phyloP scores from a whole-genome alignment of 2,329 filamentous ascomycete species.

The Penicillium sp. region DNA sequence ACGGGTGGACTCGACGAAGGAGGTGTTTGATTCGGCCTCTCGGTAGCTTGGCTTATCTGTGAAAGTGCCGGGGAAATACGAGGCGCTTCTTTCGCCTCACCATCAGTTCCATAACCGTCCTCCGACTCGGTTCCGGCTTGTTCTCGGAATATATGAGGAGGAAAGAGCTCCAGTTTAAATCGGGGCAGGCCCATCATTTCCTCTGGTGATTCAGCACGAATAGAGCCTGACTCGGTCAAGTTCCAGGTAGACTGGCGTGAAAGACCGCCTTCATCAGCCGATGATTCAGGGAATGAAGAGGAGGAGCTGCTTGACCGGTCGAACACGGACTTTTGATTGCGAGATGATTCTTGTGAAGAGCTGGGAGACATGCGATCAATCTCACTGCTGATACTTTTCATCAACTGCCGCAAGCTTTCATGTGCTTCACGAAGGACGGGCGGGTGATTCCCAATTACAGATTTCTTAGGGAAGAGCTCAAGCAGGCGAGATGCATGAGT shows the following conservation, averaged over 20 bases:
- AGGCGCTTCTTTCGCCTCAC: slow-evolving; percentile 32
- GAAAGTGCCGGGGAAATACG: slow-evolving; percentile 36
- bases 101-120: slow-evolving; percentile 41
- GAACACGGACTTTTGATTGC: slow-evolving; percentile 50
- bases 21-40: slow-evolving; percentile 30
- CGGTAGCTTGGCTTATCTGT: slow-evolving; percentile 37
- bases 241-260: slow-evolving; percentile 41
- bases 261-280: slow-evolving; percentile 39
- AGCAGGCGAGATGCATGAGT: slow-evolving; percentile 49
- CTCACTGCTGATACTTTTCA: slow-evolving; percentile 45
- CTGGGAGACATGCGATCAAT: slow-evolving; percentile 49
- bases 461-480: slow-evolving; percentile 45
- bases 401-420: slow-evolving; percentile 38
- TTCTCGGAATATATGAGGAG: slow-evolving; percentile 40
- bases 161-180: slow-evolving; percentile 38
- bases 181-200: slow-evolving; percentile 31
- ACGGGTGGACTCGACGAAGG: slow-evolving; percentile 30
- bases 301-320: slow-evolving; percentile 52
- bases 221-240: slow-evolving; percentile 34
- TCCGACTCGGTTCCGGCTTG: slow-evolving; percentile 35
- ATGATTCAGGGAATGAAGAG: slow-evolving; percentile 47
- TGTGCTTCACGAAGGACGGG: slow-evolving; percentile 39
- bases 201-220: slow-evolving; percentile 41
- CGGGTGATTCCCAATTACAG: slow-evolving; percentile 26
- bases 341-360: slow-evolving; percentile 44